phyloP scores from a whole-genome alignment of 495 filamentous ascomycete genomes.

The Talaromyces adpressus region DNA sequence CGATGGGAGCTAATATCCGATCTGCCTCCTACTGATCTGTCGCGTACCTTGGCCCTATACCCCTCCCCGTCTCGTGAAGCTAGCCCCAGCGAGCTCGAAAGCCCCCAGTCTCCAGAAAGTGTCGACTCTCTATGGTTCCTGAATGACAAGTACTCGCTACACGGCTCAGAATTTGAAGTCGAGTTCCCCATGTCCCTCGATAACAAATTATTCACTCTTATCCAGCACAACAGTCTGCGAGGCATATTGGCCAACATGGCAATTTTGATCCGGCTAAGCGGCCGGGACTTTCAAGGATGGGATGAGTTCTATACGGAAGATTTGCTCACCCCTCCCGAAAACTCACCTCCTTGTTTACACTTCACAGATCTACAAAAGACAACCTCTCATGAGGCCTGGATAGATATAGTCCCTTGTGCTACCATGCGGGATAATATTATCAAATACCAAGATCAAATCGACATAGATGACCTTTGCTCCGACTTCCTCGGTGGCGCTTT shows the following conservation, averaged over 20 bases:
- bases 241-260: slow-evolving; percentile 3
- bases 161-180: background rate
- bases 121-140: background rate
- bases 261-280: background rate
- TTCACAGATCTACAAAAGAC: slow-evolving; percentile 27
- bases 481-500: slow-evolving; percentile 21
- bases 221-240: slow-evolving; percentile 1
- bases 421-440: slow-evolving; percentile 30
- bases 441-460: slow-evolving; percentile 24
- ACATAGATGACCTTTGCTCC: slow-evolving; percentile 34
- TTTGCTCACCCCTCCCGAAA: background rate
- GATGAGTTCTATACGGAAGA: slow-evolving; percentile 7
- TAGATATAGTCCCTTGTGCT: slow-evolving; percentile 32
- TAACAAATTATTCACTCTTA: background rate
- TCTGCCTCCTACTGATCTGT: background rate
- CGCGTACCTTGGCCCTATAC: background rate
- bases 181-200: slow-evolving; percentile 1
- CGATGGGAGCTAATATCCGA: background rate
- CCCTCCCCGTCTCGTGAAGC: background rate
- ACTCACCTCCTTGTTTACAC: slow-evolving; percentile 7
- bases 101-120: background rate
- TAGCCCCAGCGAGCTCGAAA: background rate
- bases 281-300: slow-evolving; percentile 2
- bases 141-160: background rate
- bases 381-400: slow-evolving; percentile 30